These are phyloP conservation scores for Solanum paucissectum DNA, from an alignment of 257 asterid genomes.

Conservation along the genomic window DNA sequence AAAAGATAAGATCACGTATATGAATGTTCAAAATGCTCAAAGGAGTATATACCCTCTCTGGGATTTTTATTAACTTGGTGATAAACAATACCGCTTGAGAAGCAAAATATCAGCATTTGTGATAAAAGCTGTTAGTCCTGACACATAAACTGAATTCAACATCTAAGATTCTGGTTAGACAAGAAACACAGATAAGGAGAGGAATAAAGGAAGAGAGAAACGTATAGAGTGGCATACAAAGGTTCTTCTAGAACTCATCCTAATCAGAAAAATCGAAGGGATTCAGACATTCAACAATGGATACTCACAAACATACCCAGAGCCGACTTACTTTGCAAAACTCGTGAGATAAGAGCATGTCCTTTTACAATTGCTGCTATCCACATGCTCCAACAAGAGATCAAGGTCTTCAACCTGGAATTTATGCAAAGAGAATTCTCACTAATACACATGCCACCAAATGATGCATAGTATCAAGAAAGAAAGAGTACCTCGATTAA, in stretches of 20 bases:
- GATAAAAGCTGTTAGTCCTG: neutral
- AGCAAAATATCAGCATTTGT: neutral
- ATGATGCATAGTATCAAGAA: neutral
- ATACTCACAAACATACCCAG: neutral
- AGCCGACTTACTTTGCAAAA: constrained; percentile 62
- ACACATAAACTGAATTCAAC: neutral
- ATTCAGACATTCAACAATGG: neutral
- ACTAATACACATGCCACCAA: neutral
- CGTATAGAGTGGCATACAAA: neutral
- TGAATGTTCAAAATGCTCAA: neutral
- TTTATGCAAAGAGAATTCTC: neutral
- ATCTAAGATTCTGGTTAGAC: neutral
- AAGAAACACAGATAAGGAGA: neutral
- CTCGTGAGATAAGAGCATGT: constrained; percentile 83
- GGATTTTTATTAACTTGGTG: neutral
- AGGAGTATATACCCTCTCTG: neutral
- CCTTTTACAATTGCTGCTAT: constrained; percentile 51
- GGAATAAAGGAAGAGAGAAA: neutral
- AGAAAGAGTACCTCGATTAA: constrained; percentile 16
- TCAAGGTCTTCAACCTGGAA: constrained; percentile 86
- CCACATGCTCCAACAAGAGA: constrained; percentile 58
- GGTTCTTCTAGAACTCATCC: neutral
- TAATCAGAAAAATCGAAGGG: neutral
- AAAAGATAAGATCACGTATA: neutral
- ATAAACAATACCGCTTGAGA: neutral